phyloP scores from a whole-genome alignment of 2,329 filamentous ascomycete genomes.

The Botrytis paeoniae region DNA sequence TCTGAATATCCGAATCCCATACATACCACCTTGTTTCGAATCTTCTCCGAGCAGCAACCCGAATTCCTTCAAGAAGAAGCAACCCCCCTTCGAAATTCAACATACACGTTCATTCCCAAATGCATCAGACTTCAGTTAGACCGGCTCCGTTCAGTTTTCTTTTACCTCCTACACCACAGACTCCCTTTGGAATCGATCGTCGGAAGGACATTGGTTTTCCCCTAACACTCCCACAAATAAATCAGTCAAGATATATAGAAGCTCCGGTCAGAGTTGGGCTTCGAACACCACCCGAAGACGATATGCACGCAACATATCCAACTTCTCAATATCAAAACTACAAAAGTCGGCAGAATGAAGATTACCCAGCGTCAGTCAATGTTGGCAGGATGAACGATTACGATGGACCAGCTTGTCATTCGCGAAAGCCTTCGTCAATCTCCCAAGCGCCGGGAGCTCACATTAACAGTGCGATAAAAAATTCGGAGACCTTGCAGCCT shows the following conservation, averaged over 20 bases:
- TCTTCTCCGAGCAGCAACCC: conserved; percentile 7
- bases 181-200: conserved; percentile 26
- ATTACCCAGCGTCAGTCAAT: conserved; percentile 26
- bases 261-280: conserved; percentile 41
- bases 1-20: not conserved
- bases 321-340: conserved; percentile 46
- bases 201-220: conserved; percentile 27
- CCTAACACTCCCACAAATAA: conserved; percentile 23
- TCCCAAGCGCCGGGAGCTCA: conserved; percentile 23
- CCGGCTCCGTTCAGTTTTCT: conserved; percentile 35
- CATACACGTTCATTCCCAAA: conserved; percentile 25
- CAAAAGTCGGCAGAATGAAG: conserved; percentile 43
- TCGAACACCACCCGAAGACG: conserved; percentile 51
- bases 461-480: not conserved
- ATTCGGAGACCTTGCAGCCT: not conserved
- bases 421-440: conserved; percentile 26
- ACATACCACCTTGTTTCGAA: not conserved
- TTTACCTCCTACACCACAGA: conserved; percentile 26
- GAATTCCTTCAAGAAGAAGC: not conserved
- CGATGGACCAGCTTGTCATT: conserved; percentile 8
- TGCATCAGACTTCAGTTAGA: conserved; percentile 37
- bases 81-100: conserved; percentile 3
- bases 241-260: conserved; percentile 29
- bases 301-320: conserved; percentile 52
- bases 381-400: not conserved